phyloP scores from a whole-genome alignment of 2,329 filamentous ascomycete species.

The Colletotrichum eleusines region DNA sequence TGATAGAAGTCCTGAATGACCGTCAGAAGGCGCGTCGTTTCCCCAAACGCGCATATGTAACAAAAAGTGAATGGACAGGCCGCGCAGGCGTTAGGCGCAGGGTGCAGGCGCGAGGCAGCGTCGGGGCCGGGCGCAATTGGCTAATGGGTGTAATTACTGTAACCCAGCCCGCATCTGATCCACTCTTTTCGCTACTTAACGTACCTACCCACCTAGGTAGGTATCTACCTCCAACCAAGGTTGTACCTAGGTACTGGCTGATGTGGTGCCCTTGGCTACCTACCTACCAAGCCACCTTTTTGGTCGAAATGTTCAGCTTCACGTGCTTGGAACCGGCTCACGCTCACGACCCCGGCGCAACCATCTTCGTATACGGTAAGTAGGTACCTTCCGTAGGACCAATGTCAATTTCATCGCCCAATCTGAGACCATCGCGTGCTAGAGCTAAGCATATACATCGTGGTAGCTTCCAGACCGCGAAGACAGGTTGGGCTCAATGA shows the following conservation, averaged over 20 bases:
- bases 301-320: not conserved
- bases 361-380: not conserved
- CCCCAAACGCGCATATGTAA: conserved; percentile 19
- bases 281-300: not conserved
- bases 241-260: no score
- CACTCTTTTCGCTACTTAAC: not conserved
- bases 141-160: not conserved
- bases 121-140: conserved; percentile 2
- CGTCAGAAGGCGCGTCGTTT: conserved; percentile 20
- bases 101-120: conserved; percentile 14
- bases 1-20: conserved; percentile 43
- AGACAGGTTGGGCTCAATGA: conserved; percentile 2
- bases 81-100: conserved; percentile 19
- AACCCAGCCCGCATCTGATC: not conserved
- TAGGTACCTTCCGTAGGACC: not conserved
- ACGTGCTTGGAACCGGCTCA: not conserved
- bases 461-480: not conserved
- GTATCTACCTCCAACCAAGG: not conserved
- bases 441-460: not conserved
- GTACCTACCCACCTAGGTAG: not conserved
- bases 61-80: conserved; percentile 20
- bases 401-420: not conserved
- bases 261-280: no score
- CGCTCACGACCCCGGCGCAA: no score
- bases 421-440: not conserved